Conservation (phyloP, 768 basidiomycete genomes). For the Xerocomus brunneocitrinus region DNA sequence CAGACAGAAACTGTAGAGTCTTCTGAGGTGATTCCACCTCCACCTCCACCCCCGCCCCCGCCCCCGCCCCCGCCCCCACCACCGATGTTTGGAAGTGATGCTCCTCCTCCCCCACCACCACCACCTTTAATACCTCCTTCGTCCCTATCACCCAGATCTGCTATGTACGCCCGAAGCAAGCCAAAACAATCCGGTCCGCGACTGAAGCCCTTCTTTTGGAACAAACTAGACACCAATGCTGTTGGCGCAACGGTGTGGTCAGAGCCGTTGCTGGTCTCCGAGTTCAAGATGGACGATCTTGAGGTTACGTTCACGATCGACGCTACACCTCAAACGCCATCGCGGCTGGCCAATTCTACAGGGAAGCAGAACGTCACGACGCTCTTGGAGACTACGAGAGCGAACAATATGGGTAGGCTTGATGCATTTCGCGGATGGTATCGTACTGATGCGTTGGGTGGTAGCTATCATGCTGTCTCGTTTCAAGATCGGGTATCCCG, state of each 20-base stretch:
- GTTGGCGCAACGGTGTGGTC: conserved; percentile 64
- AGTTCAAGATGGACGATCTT: conserved; percentile 65
- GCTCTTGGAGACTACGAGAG: conserved; percentile 72
- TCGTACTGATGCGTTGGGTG: conserved; percentile 1
- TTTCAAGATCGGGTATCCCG: conserved; percentile 59
- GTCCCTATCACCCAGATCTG: conserved; percentile 25
- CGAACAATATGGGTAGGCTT: conserved; percentile 74
- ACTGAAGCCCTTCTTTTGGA: conserved; percentile 90
- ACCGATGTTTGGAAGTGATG: conserved; percentile 6
- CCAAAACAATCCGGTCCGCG: conserved; percentile 43
- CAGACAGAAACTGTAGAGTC: conserved; percentile 10
- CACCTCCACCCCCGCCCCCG: conserved; percentile 22
- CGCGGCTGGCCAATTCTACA: conserved; percentile 36
- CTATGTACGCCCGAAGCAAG: conserved; percentile 31
- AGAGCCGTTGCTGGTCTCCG: conserved; percentile 40
- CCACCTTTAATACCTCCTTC: conserved; percentile 35
- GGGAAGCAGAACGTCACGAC: conserved; percentile 65
- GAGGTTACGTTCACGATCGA: conserved; percentile 70
- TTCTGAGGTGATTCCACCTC: conserved; percentile 14
- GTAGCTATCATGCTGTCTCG: conserved; percentile 81
- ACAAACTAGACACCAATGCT: conserved; percentile 53
- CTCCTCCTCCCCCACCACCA: conserved; percentile 16
- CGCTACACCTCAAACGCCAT: conserved; percentile 37
- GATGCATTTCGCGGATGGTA: neutral
- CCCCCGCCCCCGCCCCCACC: conserved; percentile 35